Percentiles rank a stretch among this genome's conserved stretches.
phyloP scores from a whole-genome alignment of 176 grass and related monocot genomes.

The Phyllostachys edulis region DNA sequence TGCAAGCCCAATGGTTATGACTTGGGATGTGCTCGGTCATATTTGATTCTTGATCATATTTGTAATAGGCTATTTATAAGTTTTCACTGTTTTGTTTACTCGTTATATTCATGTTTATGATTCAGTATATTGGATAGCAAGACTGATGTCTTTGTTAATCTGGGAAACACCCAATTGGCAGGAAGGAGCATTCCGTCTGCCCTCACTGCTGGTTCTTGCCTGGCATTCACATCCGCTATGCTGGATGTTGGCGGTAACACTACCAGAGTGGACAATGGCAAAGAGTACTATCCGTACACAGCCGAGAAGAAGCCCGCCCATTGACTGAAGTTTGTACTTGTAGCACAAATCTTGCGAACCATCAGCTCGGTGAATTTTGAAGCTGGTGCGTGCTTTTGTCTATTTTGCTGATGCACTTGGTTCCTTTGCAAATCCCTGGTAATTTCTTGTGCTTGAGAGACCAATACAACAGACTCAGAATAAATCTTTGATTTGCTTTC shows the following conservation, averaged over 20 bases:
- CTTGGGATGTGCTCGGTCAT: not conserved
- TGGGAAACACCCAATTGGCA: constrained; percentile 35
- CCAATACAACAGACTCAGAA: constrained; percentile 3
- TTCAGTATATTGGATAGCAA: constrained; percentile 6
- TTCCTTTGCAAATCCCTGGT: constrained; percentile 33
- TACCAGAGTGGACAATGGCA: constrained; percentile 76
- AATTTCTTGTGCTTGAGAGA: constrained; percentile 27
- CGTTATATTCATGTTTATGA: not conserved
- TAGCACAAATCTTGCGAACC: constrained; percentile 32
- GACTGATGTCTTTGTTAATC: not conserved
- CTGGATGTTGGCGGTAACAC: constrained; percentile 82
- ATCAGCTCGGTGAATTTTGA: constrained; percentile 46
- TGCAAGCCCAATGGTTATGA: not conserved
- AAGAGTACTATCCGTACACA: constrained; percentile 71
- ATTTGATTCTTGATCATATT: not conserved
- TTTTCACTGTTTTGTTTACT: not conserved
- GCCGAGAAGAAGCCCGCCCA: constrained; percentile 64
- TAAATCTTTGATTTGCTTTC: constrained; percentile 38
- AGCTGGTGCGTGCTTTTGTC: constrained; percentile 24
- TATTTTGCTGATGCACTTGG: constrained; percentile 38
- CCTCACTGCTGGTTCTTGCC: constrained; percentile 63
- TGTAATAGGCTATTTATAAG: not conserved
- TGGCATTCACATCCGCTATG: constrained; percentile 66
- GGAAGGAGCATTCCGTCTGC: constrained; percentile 80
- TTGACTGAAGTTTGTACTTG: constrained; percentile 39